phyloP scores from a whole-genome alignment of 805 yeast genomes.

The Allodekkera sacchari region DNA sequence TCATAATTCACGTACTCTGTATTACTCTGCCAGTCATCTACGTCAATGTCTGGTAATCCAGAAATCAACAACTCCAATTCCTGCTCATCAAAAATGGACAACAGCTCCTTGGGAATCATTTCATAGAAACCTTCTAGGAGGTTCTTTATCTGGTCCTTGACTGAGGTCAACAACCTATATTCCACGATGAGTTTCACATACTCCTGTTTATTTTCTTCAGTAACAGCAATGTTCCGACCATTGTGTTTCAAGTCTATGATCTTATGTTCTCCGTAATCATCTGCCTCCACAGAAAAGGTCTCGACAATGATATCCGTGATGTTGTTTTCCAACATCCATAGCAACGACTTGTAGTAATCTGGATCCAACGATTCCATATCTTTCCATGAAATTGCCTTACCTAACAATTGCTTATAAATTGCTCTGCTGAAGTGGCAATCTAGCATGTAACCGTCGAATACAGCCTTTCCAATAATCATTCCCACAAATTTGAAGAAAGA shows the following conservation, averaged over 20 bases:
- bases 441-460: slow-evolving; percentile 73
- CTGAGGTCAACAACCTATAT: slow-evolving; percentile 74
- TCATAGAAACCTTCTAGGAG: slow-evolving; percentile 85
- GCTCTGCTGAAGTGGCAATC: slow-evolving; percentile 96
- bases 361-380: slow-evolving; percentile 93
- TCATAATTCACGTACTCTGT: slow-evolving; percentile 76
- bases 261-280: slow-evolving; percentile 87
- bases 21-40: slow-evolving; percentile 91
- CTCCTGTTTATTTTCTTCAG: slow-evolving; percentile 84
- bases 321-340: slow-evolving; percentile 96
- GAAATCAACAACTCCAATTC: slow-evolving; percentile 88
- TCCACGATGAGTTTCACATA: slow-evolving; percentile 83
- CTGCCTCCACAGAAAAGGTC: slow-evolving; percentile 87
- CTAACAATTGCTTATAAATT: slow-evolving; percentile 80
- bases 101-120: slow-evolving; percentile 73
- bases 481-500: slow-evolving; percentile 94
- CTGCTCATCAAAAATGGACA: slow-evolving; percentile 88
- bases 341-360: slow-evolving; percentile 83
- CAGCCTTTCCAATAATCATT: slow-evolving; percentile 87
- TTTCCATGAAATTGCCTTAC: slow-evolving; percentile 71
- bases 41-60: slow-evolving; percentile 94
- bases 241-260: slow-evolving; percentile 71
- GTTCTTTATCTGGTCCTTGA: slow-evolving; percentile 78
- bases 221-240: slow-evolving; percentile 79
- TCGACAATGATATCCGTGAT: slow-evolving; percentile 93